phyloP scores from a whole-genome alignment of 148 eudicot species.

The Chenopodium berlandieri region DNA sequence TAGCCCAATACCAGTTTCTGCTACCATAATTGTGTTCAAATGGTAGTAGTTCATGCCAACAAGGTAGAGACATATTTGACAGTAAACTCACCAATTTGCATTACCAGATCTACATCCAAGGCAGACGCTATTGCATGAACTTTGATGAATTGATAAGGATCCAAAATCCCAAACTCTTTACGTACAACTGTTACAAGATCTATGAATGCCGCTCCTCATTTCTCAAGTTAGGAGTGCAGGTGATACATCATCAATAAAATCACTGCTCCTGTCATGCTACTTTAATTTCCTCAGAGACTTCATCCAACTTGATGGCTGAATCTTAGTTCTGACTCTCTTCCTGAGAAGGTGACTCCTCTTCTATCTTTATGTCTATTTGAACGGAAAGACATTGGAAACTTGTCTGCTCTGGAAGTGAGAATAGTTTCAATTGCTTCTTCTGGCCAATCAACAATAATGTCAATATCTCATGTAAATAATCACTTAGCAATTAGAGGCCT shows the following conservation, averaged over 20 bases:
- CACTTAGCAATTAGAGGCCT: conserved; percentile 44
- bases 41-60: too few species aligned
- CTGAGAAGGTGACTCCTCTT: conserved; percentile 39
- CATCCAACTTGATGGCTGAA: conserved; percentile 28
- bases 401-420: conserved; percentile 55
- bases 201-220: too few species aligned
- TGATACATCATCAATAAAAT: conserved; percentile 6
- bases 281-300: conserved; percentile 23
- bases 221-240: not conserved
- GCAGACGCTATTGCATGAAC: too few species aligned
- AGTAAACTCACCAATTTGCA: too few species aligned
- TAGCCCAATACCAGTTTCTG: too few species aligned
- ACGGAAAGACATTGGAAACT: conserved; percentile 10
- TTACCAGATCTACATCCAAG: too few species aligned
- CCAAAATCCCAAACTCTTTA: too few species aligned
- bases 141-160: too few species aligned
- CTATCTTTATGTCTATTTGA: conserved; percentile 54
- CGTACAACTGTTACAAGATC: too few species aligned
- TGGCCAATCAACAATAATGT: conserved; percentile 46
- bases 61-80: too few species aligned
- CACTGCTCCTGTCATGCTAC: conserved; percentile 26
- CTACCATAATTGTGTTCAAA: too few species aligned
- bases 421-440: conserved; percentile 54
- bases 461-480: conserved; percentile 75
- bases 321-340: not conserved